phyloP scores from a whole-genome alignment of 2,329 filamentous ascomycete species.

The Neofusicoccum cordaticola region DNA sequence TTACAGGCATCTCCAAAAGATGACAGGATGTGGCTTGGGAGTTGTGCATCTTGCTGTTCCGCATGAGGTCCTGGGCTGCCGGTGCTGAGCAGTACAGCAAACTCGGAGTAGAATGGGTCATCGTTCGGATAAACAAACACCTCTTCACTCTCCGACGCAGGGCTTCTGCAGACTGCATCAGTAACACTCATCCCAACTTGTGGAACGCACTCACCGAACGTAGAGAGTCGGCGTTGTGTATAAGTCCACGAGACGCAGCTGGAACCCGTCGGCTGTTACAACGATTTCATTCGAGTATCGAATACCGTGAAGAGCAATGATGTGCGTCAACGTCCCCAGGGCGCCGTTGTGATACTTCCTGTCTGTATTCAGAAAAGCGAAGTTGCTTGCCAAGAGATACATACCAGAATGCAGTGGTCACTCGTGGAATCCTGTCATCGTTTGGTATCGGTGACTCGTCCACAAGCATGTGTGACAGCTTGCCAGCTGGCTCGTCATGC shows the following conservation, averaged over 20 bases:
- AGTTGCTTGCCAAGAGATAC: neutral
- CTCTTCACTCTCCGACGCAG: neutral
- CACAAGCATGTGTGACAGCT: neutral
- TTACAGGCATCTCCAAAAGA: neutral
- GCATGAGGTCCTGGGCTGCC: no score
- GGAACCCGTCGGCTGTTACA: neutral
- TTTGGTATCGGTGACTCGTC: neutral
- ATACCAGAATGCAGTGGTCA: neutral
- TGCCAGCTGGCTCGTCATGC: neutral
- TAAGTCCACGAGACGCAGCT: neutral
- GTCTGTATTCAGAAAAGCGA: fast-evolving
- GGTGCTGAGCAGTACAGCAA: neutral
- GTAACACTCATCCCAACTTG: neutral
- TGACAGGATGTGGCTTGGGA: neutral
- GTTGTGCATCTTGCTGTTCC: no score
- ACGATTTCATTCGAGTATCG: neutral
- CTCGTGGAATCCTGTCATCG: neutral
- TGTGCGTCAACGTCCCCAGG: neutral
- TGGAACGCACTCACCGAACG: neutral
- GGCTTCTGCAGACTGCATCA: neutral
- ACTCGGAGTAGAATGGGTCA: neutral
- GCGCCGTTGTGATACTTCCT: neutral
- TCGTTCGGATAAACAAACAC: neutral
- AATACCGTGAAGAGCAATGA: neutral
- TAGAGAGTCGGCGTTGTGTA: neutral